Percentiles rank a stretch among this genome's conserved stretches.
phyloP scores from a whole-genome alignment of 2,329 filamentous ascomycete genomes.

The Exophiala alcalophila region DNA sequence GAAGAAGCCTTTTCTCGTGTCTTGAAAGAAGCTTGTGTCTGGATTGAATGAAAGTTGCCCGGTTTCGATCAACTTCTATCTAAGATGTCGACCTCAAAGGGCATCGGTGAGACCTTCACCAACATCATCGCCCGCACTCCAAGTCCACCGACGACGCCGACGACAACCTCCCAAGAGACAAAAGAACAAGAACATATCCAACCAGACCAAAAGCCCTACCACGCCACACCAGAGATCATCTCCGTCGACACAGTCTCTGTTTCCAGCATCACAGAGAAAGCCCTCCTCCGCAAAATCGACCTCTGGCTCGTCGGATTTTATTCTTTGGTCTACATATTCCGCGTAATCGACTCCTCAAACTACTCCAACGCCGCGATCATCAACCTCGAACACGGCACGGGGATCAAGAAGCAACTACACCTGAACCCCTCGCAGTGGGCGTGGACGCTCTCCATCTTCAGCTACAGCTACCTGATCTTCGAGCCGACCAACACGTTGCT shows the following conservation, averaged over 20 bases:
- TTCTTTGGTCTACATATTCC: constrained; percentile 26
- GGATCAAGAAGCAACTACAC: constrained; percentile 24
- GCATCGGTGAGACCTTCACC: constrained; percentile 5
- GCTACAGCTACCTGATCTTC: constrained; percentile 24
- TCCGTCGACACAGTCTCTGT: too few relatives aligned
- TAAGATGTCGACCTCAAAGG: constrained; percentile 12
- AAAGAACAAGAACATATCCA: constrained; percentile 16
- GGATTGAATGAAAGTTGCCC: too few relatives aligned
- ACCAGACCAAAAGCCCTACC: too few relatives aligned
- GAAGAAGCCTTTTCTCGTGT: neutral
- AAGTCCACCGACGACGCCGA: neutral
- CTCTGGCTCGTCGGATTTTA: constrained; percentile 27
- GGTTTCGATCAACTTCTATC: too few relatives aligned
- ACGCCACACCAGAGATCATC: too few relatives aligned
- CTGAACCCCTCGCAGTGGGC: constrained; percentile 17
- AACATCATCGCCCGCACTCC: neutral
- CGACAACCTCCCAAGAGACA: neutral
- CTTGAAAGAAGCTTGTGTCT: too few relatives aligned
- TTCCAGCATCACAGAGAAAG: too few relatives aligned
- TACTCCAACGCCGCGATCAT: constrained; percentile 29
- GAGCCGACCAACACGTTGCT: constrained; percentile 22
- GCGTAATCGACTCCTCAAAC: constrained; percentile 28
- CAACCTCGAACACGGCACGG: constrained; percentile 26
- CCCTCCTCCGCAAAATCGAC: constrained; percentile 15
- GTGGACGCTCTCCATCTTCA: constrained; percentile 24